Evolutionary conservation across 2,329 filamentous ascomycete species (phyloP).

Genomic region (Talaromyces sp.): DNA sequence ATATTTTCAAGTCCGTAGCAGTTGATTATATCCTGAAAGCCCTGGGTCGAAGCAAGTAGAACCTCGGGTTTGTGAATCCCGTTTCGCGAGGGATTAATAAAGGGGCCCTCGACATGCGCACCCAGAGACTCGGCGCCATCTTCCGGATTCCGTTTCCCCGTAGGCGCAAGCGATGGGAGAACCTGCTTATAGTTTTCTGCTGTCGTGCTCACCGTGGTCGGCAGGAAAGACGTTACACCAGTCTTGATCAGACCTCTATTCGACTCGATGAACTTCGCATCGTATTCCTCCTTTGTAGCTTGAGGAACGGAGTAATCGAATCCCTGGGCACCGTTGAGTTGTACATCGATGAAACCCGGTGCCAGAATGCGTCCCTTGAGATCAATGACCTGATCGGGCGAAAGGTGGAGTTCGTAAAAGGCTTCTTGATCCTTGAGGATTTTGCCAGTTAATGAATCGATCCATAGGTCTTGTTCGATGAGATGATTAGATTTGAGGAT

Average conservation of each 20-base stretch:
- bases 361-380: slow-evolving; percentile 78
- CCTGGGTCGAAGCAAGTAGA: slow-evolving; percentile 59
- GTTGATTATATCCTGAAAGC: slow-evolving; percentile 55
- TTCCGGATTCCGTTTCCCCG: slow-evolving; percentile 57
- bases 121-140: slow-evolving; percentile 84
- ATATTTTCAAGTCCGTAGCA: slow-evolving; percentile 68
- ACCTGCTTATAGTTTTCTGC: slow-evolving; percentile 74
- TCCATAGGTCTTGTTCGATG: slow-evolving; percentile 79
- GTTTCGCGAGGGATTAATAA: slow-evolving; percentile 77
- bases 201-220: slow-evolving; percentile 72
- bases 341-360: slow-evolving; percentile 84
- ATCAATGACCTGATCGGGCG: slow-evolving; percentile 71
- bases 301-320: slow-evolving; percentile 85
- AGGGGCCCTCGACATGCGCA: slow-evolving; percentile 87
- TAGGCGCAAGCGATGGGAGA: slow-evolving; percentile 73
- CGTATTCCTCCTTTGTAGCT: slow-evolving; percentile 64
- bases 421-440: slow-evolving; percentile 68
- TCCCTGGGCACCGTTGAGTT: slow-evolving; percentile 87
- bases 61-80: slow-evolving; percentile 78
- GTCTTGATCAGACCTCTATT: slow-evolving; percentile 71
- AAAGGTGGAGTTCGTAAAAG: slow-evolving; percentile 48
- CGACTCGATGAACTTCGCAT: slow-evolving; percentile 66
- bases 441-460: slow-evolving; percentile 75
- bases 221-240: slow-evolving; percentile 83
- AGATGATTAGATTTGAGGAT: slow-evolving; percentile 66